Percentiles rank a stretch among this genome's conserved stretches.
phyloP scores from a whole-genome alignment of 2,329 filamentous ascomycete genomes.

The Pyrenophora tritici-repentis region DNA sequence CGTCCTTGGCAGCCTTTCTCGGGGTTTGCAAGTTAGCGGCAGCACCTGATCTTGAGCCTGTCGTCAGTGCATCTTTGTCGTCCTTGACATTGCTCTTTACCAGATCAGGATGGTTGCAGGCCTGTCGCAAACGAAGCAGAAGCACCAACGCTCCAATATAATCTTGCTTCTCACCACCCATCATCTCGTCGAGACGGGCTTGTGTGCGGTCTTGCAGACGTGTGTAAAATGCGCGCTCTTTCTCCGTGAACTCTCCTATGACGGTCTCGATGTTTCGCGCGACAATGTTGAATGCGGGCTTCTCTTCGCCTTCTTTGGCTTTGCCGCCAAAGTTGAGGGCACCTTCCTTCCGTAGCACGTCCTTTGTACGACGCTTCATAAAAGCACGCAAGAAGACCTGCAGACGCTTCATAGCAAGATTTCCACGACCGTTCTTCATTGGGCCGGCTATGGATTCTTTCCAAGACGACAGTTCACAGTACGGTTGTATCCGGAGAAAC shows the following conservation, averaged over 20 bases:
- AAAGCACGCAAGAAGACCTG: constrained; percentile 87
- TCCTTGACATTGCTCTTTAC: constrained; percentile 83
- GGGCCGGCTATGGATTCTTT: constrained; percentile 88
- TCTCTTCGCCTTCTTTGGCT: constrained; percentile 58
- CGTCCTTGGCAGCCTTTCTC: constrained; percentile 56
- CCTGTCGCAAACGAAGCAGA: constrained; percentile 86
- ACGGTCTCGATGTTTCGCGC: constrained; percentile 86
- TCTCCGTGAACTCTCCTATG: constrained; percentile 74
- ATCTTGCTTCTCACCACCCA: constrained; percentile 76
- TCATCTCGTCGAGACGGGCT: constrained; percentile 84
- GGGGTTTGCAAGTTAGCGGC: constrained; percentile 42
- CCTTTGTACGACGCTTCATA: constrained; percentile 98
- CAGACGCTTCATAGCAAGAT: constrained; percentile 83
- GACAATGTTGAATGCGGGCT: constrained; percentile 83
- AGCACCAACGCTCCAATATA: constrained; percentile 94
- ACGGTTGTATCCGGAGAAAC: constrained; percentile 90
- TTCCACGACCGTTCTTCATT: constrained; percentile 86
- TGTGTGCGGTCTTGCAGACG: constrained; percentile 83
- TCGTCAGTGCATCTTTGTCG: constrained; percentile 82
- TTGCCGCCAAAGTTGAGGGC: constrained; percentile 79
- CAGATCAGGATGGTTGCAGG: constrained; percentile 91
- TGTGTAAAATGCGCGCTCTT: constrained; percentile 85
- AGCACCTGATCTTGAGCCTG: constrained; percentile 57
- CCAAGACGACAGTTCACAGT: constrained; percentile 84
- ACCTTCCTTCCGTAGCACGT: constrained; percentile 87